Evolutionary conservation across 148 eudicot genomes (phyloP).

Genomic region (Vaccinium corymbosum): DNA sequence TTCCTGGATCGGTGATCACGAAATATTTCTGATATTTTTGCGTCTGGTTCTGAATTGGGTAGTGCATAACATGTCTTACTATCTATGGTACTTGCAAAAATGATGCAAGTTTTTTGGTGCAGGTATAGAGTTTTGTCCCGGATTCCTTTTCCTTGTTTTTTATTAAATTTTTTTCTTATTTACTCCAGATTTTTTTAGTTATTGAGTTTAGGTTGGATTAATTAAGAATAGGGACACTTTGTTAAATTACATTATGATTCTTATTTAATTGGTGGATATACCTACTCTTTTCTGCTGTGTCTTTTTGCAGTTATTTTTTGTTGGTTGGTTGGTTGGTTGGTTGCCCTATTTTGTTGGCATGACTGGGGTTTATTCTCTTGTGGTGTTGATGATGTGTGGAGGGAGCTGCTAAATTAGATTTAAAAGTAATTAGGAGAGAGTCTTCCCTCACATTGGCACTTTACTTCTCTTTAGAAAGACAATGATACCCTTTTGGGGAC

Average conservation of each 20-base stretch:
- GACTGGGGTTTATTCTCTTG: background rate
- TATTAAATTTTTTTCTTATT: background rate
- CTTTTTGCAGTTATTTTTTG: background rate
- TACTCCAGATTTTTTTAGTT: background rate
- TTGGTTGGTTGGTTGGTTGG: background rate
- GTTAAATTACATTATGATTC: background rate
- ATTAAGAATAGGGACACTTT: background rate
- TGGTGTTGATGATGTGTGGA: background rate
- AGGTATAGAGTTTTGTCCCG: slow-evolving; percentile 9
- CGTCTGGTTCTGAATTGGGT: background rate
- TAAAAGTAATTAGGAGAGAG: slow-evolving; percentile 3
- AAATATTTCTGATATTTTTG: background rate
- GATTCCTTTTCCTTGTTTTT: background rate
- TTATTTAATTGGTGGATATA: background rate
- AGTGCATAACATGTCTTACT: background rate
- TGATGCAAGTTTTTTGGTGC: slow-evolving; percentile 11
- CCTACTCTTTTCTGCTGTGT: background rate
- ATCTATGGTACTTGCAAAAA: background rate
- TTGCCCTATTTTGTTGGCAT: background rate
- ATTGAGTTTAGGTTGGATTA: slow-evolving; percentile 7
- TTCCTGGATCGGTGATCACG: background rate
- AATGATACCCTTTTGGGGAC: slow-evolving; percentile 2
- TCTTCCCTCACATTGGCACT: background rate
- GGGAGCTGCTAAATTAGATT: background rate
- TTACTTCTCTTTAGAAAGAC: background rate